phyloP scores from a whole-genome alignment of 2,329 filamentous ascomycete genomes.

The Blumeria graminis region DNA sequence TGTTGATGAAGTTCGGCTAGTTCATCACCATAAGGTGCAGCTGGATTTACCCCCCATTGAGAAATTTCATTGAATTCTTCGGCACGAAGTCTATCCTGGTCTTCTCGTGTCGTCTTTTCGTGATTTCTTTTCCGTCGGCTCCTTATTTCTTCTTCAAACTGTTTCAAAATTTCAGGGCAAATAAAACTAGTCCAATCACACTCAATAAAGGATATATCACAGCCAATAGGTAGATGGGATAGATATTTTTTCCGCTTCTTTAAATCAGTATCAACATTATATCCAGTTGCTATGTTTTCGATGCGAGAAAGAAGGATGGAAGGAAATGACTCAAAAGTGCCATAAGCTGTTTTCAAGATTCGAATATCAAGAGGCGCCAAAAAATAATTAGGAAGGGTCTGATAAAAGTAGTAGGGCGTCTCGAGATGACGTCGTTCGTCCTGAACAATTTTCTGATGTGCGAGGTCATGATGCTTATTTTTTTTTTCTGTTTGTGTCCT shows the following conservation, averaged over 20 bases:
- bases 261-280: constrained; percentile 47
- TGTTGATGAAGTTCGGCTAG: constrained; percentile 24
- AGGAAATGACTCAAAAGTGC: constrained; percentile 40
- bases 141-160: constrained; percentile 38
- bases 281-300: constrained; percentile 45
- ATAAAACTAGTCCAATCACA: constrained; percentile 56
- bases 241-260: constrained; percentile 47
- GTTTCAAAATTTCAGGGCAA: constrained; percentile 30
- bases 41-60: constrained; percentile 32
- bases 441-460: constrained; percentile 3
- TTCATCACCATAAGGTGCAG: constrained; percentile 26
- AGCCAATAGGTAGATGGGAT: constrained; percentile 44
- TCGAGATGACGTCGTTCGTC: constrained; percentile 11
- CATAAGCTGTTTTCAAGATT: constrained; percentile 47
- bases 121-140: constrained; percentile 35
- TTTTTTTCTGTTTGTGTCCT: neutral
- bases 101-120: constrained; percentile 44
- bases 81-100: constrained; percentile 42
- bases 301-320: constrained; percentile 46
- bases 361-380: constrained; percentile 49
- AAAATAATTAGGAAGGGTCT: constrained; percentile 47
- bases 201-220: constrained; percentile 48
- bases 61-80: constrained; percentile 46
- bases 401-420: constrained; percentile 43
- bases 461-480: neutral